Evolutionary conservation across 176 grass and related monocot genomes (phyloP).

Genomic region (Hsuehochloa calcarea): DNA sequence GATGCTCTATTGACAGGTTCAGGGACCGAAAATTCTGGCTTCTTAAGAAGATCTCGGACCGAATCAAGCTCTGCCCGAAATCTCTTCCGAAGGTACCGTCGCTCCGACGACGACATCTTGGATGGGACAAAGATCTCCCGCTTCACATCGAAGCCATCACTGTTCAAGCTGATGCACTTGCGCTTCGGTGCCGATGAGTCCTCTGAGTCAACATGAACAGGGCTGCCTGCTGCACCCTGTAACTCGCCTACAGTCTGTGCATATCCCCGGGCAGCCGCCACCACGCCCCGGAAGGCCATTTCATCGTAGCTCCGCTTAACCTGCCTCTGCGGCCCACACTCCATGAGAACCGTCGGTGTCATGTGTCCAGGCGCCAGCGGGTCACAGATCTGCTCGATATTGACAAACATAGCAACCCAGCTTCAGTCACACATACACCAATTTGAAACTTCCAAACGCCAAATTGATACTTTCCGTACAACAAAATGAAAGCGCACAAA

Average conservation of each 20-base stretch:
- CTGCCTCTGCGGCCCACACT: constrained; percentile 53
- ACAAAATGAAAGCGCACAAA: background rate
- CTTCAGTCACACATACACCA: constrained; percentile 9
- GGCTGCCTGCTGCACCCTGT: constrained; percentile 48
- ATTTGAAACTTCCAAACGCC: background rate
- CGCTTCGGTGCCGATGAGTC: constrained; percentile 69
- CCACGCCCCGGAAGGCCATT: constrained; percentile 33
- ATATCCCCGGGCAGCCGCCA: background rate
- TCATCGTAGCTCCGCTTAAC: constrained; percentile 46
- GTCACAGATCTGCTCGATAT: constrained; percentile 25
- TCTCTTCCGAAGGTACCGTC: constrained; percentile 57
- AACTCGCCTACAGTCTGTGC: constrained; percentile 58
- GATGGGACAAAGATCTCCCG: constrained; percentile 53
- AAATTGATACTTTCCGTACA: background rate
- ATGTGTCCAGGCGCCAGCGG: constrained; percentile 55
- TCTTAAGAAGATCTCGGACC: constrained; percentile 56
- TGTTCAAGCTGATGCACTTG: constrained; percentile 82
- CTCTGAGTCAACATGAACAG: constrained; percentile 57
- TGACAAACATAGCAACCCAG: background rate
- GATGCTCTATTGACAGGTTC: constrained; percentile 27
- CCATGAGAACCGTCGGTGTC: constrained; percentile 60
- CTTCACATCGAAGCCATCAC: constrained; percentile 53
- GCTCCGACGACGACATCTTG: constrained; percentile 66
- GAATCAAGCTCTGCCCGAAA: constrained; percentile 59
- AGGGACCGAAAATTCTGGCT: constrained; percentile 25